Evolutionary conservation across 1,139 yeast genomes (phyloP), one percentile per base, ranked within the genome.

Genomic region (Sugiyamaella sp.): DNA sequence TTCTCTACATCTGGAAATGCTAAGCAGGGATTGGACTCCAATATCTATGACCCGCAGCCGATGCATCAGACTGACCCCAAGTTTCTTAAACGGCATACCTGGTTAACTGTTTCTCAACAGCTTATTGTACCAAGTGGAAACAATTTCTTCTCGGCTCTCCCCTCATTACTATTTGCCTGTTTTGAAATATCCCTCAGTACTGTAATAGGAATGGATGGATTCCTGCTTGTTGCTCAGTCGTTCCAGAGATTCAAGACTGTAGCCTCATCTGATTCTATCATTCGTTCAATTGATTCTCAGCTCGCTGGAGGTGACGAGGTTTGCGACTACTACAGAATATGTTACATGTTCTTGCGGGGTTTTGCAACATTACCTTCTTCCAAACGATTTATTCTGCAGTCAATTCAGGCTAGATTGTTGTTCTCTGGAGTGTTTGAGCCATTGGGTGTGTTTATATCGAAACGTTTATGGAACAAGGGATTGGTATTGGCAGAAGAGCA

Each of bases 211-310:
- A 38, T 51, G 37, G 65, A 62, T 12, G 58, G 59, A 2, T 59
- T 49, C 47, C 48, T 45, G 35, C 24, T 48, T 41, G 27, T 43
- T 47, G 29, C 53, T 46, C 44, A 48, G 51, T 41, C 40, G 9
- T 41, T 42, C 44, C 47, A 43, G 21, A 32, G 49, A 14, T 16
- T 27, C 20, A 17, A 10, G 10, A 19, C 35, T 6, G 51, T 27
- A 8, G 49, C 52, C 8, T 39, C 56, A 14, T 46, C 54, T n/a
- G 51, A 53, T 43, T 51, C 58, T 17, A 43, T 64, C 8, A 47
- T 61, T 9, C 61, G 69, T 14, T 74, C 74, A 4, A 64, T 68
- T 44, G 74, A 71, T 53, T 66, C 73, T n/a, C 75, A 72, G 59
- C 67, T 72, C 5, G 63, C 70, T 47, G 75, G 75, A 21, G 75